phyloP scores from a whole-genome alignment of 345 rosid genomes.

The Corchorus capsularis region DNA sequence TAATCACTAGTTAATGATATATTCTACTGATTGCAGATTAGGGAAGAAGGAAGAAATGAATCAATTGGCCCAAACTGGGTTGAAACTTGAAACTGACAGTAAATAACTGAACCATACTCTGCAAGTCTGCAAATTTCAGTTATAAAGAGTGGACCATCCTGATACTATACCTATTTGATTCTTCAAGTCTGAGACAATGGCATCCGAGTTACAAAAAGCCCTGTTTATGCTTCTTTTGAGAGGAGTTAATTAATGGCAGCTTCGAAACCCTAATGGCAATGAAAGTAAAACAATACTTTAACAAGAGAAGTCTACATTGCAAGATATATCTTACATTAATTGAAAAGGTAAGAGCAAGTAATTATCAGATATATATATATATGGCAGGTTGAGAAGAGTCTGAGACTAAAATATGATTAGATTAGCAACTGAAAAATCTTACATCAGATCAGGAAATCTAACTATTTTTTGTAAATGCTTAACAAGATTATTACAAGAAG shows the following conservation, averaged over 20 bases:
- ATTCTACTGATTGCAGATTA: too few species aligned
- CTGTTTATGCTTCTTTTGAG: too few species aligned
- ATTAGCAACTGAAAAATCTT: constrained; percentile 9
- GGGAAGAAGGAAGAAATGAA: too few species aligned
- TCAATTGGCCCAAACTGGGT: background rate
- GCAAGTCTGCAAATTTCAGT: background rate
- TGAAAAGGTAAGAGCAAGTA: background rate
- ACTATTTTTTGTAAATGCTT: constrained; percentile 13
- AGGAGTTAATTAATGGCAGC: too few species aligned
- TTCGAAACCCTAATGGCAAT: background rate
- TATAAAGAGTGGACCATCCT: background rate
- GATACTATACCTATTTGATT: background rate
- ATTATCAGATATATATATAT: background rate
- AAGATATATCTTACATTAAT: background rate
- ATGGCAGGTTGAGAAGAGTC: background rate
- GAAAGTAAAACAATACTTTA: too few species aligned
- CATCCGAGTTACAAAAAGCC: too few species aligned
- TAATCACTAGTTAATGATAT: too few species aligned
- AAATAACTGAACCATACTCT: background rate
- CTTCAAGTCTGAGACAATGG: too few species aligned
- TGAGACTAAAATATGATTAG: background rate
- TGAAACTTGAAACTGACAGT: background rate
- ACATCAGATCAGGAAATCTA: background rate
- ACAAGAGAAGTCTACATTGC: background rate
- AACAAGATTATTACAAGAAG: constrained; percentile 25